Evolutionary conservation across 2,329 filamentous ascomycete species (phyloP).

Genomic region (Aspergillus novofumigatus): DNA sequence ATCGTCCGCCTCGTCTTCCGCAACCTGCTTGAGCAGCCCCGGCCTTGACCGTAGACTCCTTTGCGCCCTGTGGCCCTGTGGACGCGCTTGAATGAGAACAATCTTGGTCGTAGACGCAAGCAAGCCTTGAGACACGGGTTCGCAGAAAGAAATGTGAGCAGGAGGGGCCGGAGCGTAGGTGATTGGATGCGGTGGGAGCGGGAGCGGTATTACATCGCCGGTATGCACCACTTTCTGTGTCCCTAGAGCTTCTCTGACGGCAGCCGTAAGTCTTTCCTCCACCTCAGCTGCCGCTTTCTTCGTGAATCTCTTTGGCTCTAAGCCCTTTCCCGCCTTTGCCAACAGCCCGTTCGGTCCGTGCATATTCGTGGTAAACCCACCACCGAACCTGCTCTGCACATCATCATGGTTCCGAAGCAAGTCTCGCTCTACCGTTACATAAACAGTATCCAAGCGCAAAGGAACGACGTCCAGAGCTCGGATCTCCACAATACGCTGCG

Average conservation of each 20-base stretch:
- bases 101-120: slow-evolving; percentile 75
- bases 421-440: slow-evolving; percentile 78
- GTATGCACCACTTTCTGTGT: slow-evolving; percentile 73
- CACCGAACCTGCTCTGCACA: slow-evolving; percentile 77
- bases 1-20: slow-evolving; percentile 65
- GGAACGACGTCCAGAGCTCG: slow-evolving; percentile 76
- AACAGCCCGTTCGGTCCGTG: slow-evolving; percentile 39
- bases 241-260: slow-evolving; percentile 70
- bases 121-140: slow-evolving; percentile 86
- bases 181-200: slow-evolving; percentile 73
- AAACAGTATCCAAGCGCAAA: slow-evolving; percentile 76
- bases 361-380: slow-evolving; percentile 47
- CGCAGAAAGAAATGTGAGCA: slow-evolving; percentile 85
- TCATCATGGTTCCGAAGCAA: slow-evolving; percentile 75
- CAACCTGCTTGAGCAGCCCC: slow-evolving; percentile 57
- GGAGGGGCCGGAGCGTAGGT: slow-evolving; percentile 81
- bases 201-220: slow-evolving; percentile 76
- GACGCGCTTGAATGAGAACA: slow-evolving; percentile 60
- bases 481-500: slow-evolving; percentile 77
- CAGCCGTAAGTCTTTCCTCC: slow-evolving; percentile 57
- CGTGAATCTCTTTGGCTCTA: slow-evolving; percentile 29
- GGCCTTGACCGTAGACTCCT: slow-evolving; percentile 46
- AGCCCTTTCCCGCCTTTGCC: slow-evolving; percentile 29
- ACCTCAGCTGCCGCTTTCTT: slow-evolving; percentile 41
- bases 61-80: slow-evolving; percentile 38